Evolutionary conservation across 345 rosid species (phyloP).

Genomic region (Nephelium lappaceum): DNA sequence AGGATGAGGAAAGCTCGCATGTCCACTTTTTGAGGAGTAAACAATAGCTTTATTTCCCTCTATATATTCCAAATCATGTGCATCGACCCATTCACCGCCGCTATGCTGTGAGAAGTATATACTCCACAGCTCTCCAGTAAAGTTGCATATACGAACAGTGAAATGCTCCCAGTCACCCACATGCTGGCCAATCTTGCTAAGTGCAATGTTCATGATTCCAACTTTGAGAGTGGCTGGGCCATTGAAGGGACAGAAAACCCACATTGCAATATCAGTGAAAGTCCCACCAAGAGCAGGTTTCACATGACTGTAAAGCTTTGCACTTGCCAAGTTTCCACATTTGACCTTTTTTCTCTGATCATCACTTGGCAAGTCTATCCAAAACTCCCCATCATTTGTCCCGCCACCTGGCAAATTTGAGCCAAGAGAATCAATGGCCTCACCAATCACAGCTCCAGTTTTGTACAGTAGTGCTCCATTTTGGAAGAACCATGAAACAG

Average conservation of each 20-base stretch:
- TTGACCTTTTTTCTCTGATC: conserved; percentile 40
- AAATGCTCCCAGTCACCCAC: conserved; percentile 97
- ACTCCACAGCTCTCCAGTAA: conserved; percentile 71
- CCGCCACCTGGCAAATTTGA: conserved; percentile 76
- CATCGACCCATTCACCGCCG: conserved; percentile 80
- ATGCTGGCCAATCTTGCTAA: conserved; percentile 75
- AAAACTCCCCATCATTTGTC: conserved; percentile 60
- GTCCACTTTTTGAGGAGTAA: conserved; percentile 73
- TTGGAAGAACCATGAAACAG: conserved; percentile 65
- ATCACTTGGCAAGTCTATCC: conserved; percentile 69
- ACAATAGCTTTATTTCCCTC: conserved; percentile 64
- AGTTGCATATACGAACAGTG: conserved; percentile 85
- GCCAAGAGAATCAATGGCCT: conserved; percentile 54
- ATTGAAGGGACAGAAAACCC: conserved; percentile 90
- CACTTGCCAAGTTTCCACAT: conserved; percentile 63
- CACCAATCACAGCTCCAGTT: conserved; percentile 36
- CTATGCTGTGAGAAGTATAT: conserved; percentile 93
- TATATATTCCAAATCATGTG: conserved; percentile 64
- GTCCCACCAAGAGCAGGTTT: conserved; percentile 89
- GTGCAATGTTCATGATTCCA: conserved; percentile 47
- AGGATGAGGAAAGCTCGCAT: conserved; percentile 75
- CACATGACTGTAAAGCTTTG: conserved; percentile 75
- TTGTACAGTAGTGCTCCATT: conserved; percentile 63
- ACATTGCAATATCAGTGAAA: conserved; percentile 79
- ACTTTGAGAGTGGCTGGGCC: conserved; percentile 83